Percentiles rank a stretch among this genome's conserved stretches.
Evolutionary conservation across 345 rosid genomes (phyloP).

Genomic region (Moringa oleifera): DNA sequence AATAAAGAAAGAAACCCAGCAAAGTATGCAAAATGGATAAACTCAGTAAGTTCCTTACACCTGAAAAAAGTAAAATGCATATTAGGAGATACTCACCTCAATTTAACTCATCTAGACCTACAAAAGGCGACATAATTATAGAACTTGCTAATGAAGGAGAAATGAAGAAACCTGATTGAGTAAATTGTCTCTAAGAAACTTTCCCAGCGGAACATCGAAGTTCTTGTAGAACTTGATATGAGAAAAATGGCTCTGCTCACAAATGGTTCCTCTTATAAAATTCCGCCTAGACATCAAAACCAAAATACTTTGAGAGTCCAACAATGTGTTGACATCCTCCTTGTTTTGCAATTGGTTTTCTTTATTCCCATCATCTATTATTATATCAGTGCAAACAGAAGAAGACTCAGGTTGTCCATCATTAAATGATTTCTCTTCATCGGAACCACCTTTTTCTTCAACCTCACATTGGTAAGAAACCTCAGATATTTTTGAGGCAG

Average conservation of each 20-base stretch:
- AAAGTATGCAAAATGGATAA: too few relatives aligned
- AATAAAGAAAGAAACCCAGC: too few relatives aligned
- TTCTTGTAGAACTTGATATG: constrained; percentile 86
- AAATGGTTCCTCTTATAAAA: constrained; percentile 56
- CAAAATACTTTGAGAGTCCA: constrained; percentile 76
- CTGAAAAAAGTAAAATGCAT: neutral
- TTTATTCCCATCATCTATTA: constrained; percentile 24
- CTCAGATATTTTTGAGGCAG: constrained; percentile 34
- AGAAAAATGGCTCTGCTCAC: constrained; percentile 92
- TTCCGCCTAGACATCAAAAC: constrained; percentile 81
- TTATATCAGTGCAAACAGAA: constrained; percentile 19
- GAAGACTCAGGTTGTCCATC: constrained; percentile 31
- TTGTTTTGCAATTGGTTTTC: constrained; percentile 32
- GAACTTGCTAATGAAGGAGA: constrained; percentile 8
- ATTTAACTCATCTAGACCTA: constrained; percentile 2
- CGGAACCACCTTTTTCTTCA: constrained; percentile 27
- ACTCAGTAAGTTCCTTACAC: neutral
- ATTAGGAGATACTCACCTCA: neutral
- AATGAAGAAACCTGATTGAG: constrained; percentile 63
- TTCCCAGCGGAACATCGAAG: constrained; percentile 84
- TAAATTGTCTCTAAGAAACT: constrained; percentile 71
- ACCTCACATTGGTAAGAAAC: constrained; percentile 21
- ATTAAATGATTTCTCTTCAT: constrained; percentile 29
- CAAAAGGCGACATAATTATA: neutral
- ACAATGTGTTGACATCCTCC: constrained; percentile 37